phyloP scores from a whole-genome alignment of 2,329 filamentous ascomycete species.

The Elsinoe batatas region DNA sequence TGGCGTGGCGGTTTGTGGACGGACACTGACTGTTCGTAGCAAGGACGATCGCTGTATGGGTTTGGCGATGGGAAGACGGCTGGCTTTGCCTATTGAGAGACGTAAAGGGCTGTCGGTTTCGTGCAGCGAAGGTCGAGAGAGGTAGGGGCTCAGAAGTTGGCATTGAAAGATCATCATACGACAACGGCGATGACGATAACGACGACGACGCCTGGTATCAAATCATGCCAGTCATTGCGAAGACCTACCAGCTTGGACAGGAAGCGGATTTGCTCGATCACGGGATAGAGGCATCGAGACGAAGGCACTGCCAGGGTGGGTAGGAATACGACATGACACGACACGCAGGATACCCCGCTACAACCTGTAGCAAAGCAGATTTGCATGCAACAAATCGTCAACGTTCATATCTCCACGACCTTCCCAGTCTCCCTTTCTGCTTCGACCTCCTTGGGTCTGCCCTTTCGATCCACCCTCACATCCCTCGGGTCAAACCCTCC shows the following conservation, averaged over 20 bases:
- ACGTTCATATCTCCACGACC: neutral
- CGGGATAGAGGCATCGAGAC: too few relatives aligned
- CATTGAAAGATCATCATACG: too few relatives aligned
- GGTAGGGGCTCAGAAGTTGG: too few relatives aligned
- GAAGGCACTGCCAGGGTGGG: too few relatives aligned
- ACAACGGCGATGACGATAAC: neutral
- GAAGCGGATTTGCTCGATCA: too few relatives aligned
- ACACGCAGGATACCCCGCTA: too few relatives aligned
- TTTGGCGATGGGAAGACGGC: neutral
- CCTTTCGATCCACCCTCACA: conserved; percentile 77
- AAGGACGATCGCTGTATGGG: neutral
- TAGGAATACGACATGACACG: too few relatives aligned
- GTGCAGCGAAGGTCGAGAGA: too few relatives aligned
- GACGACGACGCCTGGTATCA: too few relatives aligned
- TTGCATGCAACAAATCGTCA: neutral
- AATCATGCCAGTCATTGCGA: too few relatives aligned
- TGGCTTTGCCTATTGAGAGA: neutral
- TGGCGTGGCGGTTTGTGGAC: neutral
- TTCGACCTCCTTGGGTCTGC: conserved; percentile 27
- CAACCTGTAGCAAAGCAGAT: too few relatives aligned
- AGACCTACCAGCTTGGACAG: too few relatives aligned
- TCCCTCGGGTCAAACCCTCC: conserved; percentile 91
- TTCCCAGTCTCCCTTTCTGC: neutral
- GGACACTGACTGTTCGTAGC: neutral
- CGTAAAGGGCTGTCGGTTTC: neutral